Conservation (phyloP, 1,139 yeast genomes). For the Hanseniaspora gamundiae region DNA sequence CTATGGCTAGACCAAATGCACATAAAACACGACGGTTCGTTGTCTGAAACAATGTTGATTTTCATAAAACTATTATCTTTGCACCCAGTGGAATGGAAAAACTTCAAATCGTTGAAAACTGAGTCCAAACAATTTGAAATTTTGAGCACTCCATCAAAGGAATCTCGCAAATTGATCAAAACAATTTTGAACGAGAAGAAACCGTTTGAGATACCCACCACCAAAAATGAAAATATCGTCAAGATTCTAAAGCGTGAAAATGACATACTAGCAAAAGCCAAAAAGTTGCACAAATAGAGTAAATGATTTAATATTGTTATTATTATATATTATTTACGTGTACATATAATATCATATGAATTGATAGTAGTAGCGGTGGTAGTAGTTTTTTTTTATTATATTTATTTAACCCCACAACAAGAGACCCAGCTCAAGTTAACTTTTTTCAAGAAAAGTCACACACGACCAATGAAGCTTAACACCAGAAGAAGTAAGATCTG, state of each 20-base stretch:
- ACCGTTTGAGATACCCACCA: constrained; percentile 4
- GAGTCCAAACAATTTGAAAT: constrained; percentile 5
- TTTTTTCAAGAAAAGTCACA: too few species aligned
- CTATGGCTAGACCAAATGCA: constrained; percentile 1
- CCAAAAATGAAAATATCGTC: constrained; percentile 2
- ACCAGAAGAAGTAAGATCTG: constrained; percentile 3
- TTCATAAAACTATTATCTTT: constrained; percentile 2
- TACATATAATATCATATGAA: not conserved
- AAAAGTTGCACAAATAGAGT: constrained; percentile 2
- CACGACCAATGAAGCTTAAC: too few species aligned
- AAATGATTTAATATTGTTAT: not conserved
- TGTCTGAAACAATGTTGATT: constrained; percentile 1
- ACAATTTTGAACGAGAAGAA: constrained; percentile 2
- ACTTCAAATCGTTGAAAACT: constrained; percentile 2
- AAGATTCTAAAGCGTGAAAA: constrained; percentile 5
- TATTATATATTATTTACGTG: too few species aligned
- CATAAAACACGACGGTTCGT: constrained; percentile 1
- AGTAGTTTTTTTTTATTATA: too few species aligned
- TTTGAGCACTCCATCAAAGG: not conserved
- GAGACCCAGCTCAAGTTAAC: too few species aligned
- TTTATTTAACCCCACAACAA: too few species aligned
- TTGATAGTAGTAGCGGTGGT: too few species aligned
- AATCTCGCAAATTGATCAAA: constrained; percentile 1
- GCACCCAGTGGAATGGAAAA: not conserved
- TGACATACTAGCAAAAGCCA: constrained; percentile 3